phyloP scores from a whole-genome alignment of 805 yeast species.

The Candida loeiensis region DNA sequence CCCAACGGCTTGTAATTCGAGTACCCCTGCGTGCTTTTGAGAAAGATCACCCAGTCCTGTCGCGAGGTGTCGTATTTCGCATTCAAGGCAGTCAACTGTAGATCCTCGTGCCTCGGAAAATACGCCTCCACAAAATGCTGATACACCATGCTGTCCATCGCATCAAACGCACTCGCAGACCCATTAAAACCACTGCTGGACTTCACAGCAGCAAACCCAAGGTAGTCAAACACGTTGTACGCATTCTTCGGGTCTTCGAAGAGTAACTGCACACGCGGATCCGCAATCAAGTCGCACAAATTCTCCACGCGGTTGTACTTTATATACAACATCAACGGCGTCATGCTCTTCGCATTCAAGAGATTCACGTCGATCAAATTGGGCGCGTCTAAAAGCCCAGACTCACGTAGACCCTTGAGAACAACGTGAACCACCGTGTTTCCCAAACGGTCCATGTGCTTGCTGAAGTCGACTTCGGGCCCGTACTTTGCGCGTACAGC shows the following conservation, averaged over 20 bases:
- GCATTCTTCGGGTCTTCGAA: slow-evolving; percentile 31
- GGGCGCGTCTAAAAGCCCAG: slow-evolving; percentile 6
- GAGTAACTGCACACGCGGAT: slow-evolving; percentile 41
- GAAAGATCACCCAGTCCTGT: slow-evolving; percentile 34
- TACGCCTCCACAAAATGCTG: slow-evolving; percentile 19
- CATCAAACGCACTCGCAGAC: slow-evolving; percentile 13
- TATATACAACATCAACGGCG: slow-evolving; percentile 70
- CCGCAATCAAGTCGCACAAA: slow-evolving; percentile 46
- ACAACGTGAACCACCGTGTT: slow-evolving; percentile 76
- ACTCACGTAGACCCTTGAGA: slow-evolving; percentile 39
- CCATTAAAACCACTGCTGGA: slow-evolving; percentile 11
- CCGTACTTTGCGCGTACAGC: slow-evolving; percentile 45
- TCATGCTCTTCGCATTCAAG: slow-evolving; percentile 52
- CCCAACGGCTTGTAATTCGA: slow-evolving; percentile 17
- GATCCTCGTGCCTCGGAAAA: slow-evolving; percentile 17
- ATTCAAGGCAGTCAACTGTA: slow-evolving; percentile 27
- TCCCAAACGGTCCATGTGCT: slow-evolving; percentile 70
- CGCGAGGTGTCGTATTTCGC: slow-evolving; percentile 30
- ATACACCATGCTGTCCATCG: slow-evolving; percentile 22
- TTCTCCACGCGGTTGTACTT: slow-evolving; percentile 67
- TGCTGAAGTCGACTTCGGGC: slow-evolving; percentile 41
- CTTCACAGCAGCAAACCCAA: slow-evolving; percentile 32
- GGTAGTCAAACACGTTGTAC: slow-evolving; percentile 37
- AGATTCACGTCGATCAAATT: slow-evolving; percentile 51
- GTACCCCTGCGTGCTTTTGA: slow-evolving; percentile 14